Conservation (phyloP, 2,329 filamentous ascomycete species). For the Cercospora sp. region DNA sequence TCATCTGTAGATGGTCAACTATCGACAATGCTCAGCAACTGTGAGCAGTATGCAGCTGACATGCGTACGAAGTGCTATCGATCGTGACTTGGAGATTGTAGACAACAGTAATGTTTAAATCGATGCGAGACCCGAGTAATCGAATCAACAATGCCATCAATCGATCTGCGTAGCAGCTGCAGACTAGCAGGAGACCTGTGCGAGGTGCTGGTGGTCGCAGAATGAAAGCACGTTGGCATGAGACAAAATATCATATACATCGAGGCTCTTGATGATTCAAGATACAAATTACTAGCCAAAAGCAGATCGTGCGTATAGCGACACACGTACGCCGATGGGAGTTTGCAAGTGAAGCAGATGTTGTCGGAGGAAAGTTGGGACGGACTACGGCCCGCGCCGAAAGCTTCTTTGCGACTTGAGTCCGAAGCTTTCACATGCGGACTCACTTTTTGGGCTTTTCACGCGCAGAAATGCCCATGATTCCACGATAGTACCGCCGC, state of each 20-base stretch:
- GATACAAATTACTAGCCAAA: background rate
- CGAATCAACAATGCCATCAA: background rate
- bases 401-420: background rate
- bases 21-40: background rate
- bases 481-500: slow-evolving; percentile 25
- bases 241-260: background rate
- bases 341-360: slow-evolving; percentile 2
- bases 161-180: background rate
- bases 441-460: slow-evolving; percentile 3
- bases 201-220: background rate
- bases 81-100: background rate
- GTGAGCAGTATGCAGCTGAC: background rate
- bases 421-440: slow-evolving; percentile 2
- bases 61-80: background rate
- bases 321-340: background rate
- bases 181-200: background rate
- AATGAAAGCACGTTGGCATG: background rate
- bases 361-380: background rate
- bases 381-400: background rate
- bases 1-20: background rate
- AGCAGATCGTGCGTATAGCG: background rate
- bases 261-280: background rate
- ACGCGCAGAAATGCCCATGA: slow-evolving; percentile 22
- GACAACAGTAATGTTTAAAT: background rate
- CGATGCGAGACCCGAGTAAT: background rate